A percentile compares a stretch with the other conserved stretches of the same genome.
These are phyloP conservation scores for Paracamarosporium sp. DNA, from an alignment of 2,329 filamentous ascomycete genomes.

Conservation along the genomic window DNA sequence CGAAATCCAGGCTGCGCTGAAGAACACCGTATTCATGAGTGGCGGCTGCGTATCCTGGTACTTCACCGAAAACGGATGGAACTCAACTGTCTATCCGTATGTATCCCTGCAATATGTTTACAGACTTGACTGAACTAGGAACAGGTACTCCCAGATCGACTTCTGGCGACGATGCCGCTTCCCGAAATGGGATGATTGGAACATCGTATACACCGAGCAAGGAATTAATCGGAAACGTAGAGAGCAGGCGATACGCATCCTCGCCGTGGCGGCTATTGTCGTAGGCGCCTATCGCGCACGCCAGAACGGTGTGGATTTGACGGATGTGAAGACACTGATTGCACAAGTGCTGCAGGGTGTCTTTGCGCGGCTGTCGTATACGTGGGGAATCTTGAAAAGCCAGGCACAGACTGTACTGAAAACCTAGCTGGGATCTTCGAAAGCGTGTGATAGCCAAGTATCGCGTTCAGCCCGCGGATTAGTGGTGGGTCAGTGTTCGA, in stretches of 20 bases:
- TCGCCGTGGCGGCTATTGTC: slow-evolving; percentile 27
- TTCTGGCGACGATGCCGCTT: slow-evolving; percentile 60
- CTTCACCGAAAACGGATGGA: slow-evolving; percentile 76
- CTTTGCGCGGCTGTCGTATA: slow-evolving; percentile 13
- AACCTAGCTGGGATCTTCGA: not conserved
- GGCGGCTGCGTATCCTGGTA: slow-evolving; percentile 66
- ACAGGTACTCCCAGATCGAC: slow-evolving; percentile 58
- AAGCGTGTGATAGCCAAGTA: no score
- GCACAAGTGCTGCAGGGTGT: slow-evolving; percentile 15
- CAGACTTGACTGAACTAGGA: slow-evolving; percentile 2
- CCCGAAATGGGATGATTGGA: slow-evolving; percentile 62
- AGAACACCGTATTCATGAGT: slow-evolving; percentile 62
- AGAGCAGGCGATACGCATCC: slow-evolving; percentile 20
- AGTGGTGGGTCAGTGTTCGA: not conserved
- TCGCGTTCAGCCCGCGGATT: not conserved
- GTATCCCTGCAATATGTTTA: slow-evolving; percentile 22
- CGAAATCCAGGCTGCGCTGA: slow-evolving; percentile 49
- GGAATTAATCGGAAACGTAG: slow-evolving; percentile 48
- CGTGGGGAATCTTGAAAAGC: slow-evolving; percentile 8
- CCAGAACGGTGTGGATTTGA: slow-evolving; percentile 28
- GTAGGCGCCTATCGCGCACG: slow-evolving; percentile 33
- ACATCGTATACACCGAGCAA: slow-evolving; percentile 57
- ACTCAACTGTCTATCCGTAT: slow-evolving; percentile 71
- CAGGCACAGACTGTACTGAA: slow-evolving; percentile 4
- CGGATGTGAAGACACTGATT: slow-evolving; percentile 25